A percentile compares a stretch with the other conserved stretches of the same genome.
phyloP scores from a whole-genome alignment of 192 early-diverging fungal genomes.

The Oehlia diaphana region DNA sequence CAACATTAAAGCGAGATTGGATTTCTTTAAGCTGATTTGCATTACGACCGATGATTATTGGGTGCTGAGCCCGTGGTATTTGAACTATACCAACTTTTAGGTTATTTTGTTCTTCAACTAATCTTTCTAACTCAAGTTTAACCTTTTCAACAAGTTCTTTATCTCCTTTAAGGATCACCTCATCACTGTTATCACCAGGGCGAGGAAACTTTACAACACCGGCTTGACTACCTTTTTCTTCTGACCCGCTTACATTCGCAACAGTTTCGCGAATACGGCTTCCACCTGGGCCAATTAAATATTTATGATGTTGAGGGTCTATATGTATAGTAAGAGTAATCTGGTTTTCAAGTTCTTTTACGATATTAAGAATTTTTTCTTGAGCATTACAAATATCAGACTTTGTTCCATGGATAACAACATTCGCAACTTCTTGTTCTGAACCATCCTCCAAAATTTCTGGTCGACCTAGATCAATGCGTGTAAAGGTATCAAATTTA shows the following conservation, averaged over 20 bases:
- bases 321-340: conserved; percentile 51
- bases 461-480: conserved; percentile 69
- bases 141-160: conserved; percentile 56
- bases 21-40: conserved; percentile 72
- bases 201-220: conserved; percentile 65
- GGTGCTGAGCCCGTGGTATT: conserved; percentile 76
- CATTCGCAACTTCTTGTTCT: conserved; percentile 45
- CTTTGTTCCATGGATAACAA: conserved; percentile 55
- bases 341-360: conserved; percentile 60
- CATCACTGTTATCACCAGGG: conserved; percentile 47
- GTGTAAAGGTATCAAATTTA: conserved; percentile 67
- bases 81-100: conserved; percentile 35
- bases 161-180: conserved; percentile 65
- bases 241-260: conserved; percentile 53
- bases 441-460: conserved; percentile 39
- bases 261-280: conserved; percentile 64
- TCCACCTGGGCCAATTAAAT: conserved; percentile 67
- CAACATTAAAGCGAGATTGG: conserved; percentile 63
- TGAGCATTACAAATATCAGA: conserved; percentile 55
- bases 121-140: conserved; percentile 42
- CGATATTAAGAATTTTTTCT: conserved; percentile 57
- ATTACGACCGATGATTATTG: conserved; percentile 77
- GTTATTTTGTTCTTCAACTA: conserved; percentile 48
- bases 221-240: conserved; percentile 50
- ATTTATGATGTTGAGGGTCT: conserved; percentile 57